These are phyloP conservation scores for Epichloe typhina DNA, from an alignment of 2,329 filamentous ascomycete species.

Conservation along the genomic window DNA sequence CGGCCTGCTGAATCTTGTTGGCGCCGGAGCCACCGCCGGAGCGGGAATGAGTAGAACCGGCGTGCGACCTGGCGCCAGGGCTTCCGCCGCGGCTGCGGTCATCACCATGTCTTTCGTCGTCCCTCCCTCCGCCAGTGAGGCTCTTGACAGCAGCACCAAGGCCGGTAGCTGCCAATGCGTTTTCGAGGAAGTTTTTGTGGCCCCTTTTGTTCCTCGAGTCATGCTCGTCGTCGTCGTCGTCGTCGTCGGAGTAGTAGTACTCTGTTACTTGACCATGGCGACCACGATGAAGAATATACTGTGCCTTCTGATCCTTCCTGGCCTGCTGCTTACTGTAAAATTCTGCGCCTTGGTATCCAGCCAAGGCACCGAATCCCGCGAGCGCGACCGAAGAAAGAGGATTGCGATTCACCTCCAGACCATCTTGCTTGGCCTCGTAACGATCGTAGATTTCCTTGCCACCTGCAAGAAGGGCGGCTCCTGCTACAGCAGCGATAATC, in stretches of 20 bases:
- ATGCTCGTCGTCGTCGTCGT: constrained; percentile 27
- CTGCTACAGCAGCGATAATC: constrained; percentile 52
- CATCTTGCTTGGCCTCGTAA: constrained; percentile 40
- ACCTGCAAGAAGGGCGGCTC: constrained; percentile 50
- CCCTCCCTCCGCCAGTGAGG: constrained; percentile 33
- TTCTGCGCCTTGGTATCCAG: constrained; percentile 50
- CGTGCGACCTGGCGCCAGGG: constrained; percentile 28
- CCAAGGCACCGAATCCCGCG: constrained; percentile 50
- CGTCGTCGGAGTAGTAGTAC: constrained; percentile 38
- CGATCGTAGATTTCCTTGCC: constrained; percentile 55
- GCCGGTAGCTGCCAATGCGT: constrained; percentile 46
- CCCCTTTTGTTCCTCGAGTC: constrained; percentile 43
- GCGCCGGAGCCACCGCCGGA: constrained; percentile 21
- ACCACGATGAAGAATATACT: constrained; percentile 38
- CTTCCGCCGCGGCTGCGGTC: constrained; percentile 37
- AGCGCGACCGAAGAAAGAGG: constrained; percentile 45
- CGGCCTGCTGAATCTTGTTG: constrained; percentile 66
- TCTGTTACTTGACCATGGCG: constrained; percentile 38
- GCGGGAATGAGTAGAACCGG: constrained; percentile 6
- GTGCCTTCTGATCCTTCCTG: constrained; percentile 42
- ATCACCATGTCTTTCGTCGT: constrained; percentile 25
- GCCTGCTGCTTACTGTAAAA: constrained; percentile 47
- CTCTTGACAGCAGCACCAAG: constrained; percentile 49
- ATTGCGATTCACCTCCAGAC: constrained; percentile 41
- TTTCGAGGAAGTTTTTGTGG: constrained; percentile 51